Evolutionary conservation across 768 basidiomycete species (phyloP).

Genomic region (Mycena pura): DNA sequence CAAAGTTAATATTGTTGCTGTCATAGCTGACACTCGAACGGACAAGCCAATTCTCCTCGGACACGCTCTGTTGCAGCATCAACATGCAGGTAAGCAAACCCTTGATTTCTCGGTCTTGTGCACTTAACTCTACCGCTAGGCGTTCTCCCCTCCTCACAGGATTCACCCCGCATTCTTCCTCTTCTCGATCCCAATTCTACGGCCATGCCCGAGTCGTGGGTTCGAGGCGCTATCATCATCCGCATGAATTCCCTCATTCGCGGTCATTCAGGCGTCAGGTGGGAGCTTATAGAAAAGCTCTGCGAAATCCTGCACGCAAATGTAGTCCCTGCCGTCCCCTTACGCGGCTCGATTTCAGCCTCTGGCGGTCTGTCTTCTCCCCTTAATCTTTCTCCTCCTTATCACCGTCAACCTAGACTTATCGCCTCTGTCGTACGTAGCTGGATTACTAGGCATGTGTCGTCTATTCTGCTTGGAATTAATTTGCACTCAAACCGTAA

Average conservation of each 20-base stretch:
- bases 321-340: constrained; percentile 78
- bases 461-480: background rate
- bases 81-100: constrained; percentile 58
- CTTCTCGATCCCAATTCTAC: constrained; percentile 73
- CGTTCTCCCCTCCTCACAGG: constrained; percentile 63
- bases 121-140: constrained; percentile 3
- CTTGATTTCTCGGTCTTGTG: background rate
- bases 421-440: constrained; percentile 66
- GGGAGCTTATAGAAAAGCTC: constrained; percentile 79
- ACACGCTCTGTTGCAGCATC: constrained; percentile 74
- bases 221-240: constrained; percentile 79
- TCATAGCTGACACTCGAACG: constrained; percentile 75
- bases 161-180: constrained; percentile 58
- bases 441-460: constrained; percentile 62
- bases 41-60: constrained; percentile 67
- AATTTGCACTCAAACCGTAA: background rate
- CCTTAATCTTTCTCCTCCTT: constrained; percentile 4
- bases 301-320: constrained; percentile 65
- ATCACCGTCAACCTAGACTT: constrained; percentile 26
- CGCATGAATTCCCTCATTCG: constrained; percentile 85
- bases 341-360: constrained; percentile 79
- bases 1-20: constrained; percentile 17
- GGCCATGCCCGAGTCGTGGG: constrained; percentile 88
- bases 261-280: constrained; percentile 70
- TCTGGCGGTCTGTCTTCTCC: constrained; percentile 62